phyloP scores from a whole-genome alignment of 75 land plant species.

The Cryptomeria japonica region DNA sequence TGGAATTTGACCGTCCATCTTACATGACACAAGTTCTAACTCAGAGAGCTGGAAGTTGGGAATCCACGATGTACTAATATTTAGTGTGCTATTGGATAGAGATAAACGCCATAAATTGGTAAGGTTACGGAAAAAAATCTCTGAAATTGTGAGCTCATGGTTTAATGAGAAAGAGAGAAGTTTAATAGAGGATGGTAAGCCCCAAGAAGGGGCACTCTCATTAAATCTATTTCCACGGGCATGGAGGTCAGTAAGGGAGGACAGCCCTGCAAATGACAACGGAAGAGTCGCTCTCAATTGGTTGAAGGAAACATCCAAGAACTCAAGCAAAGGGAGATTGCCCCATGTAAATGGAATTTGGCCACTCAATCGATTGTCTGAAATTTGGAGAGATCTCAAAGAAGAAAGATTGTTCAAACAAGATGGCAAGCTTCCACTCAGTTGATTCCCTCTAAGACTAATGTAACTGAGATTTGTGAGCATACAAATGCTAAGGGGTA shows the following conservation, averaged over 20 bases:
- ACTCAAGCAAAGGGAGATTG: not conserved
- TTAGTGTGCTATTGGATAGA: too few relatives aligned
- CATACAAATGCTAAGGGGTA: constrained; percentile 2
- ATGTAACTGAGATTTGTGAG: constrained; percentile 13
- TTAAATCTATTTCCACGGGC: not conserved
- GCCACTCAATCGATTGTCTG: too few relatives aligned
- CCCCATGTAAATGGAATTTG: not conserved
- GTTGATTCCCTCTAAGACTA: constrained; percentile 1
- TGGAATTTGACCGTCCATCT: too few relatives aligned
- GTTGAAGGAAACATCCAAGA: constrained; percentile 6
- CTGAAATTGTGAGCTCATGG: not conserved
- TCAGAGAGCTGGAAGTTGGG: not conserved
- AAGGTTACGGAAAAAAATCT: too few relatives aligned
- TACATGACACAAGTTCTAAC: not conserved
- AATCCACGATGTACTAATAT: not conserved
- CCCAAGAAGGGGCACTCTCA: not conserved
- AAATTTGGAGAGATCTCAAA: too few relatives aligned
- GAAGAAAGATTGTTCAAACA: not conserved
- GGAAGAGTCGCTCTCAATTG: constrained; percentile 16
- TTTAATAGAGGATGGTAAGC: not conserved
- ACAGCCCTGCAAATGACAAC: not conserved
- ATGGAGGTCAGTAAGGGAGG: not conserved
- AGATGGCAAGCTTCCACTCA: constrained; percentile 23
- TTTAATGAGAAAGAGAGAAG: not conserved
- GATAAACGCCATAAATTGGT: too few relatives aligned